Evolutionary conservation across 495 filamentous ascomycete species (phyloP).

Genomic region (Aspergillus olivimuriae): DNA sequence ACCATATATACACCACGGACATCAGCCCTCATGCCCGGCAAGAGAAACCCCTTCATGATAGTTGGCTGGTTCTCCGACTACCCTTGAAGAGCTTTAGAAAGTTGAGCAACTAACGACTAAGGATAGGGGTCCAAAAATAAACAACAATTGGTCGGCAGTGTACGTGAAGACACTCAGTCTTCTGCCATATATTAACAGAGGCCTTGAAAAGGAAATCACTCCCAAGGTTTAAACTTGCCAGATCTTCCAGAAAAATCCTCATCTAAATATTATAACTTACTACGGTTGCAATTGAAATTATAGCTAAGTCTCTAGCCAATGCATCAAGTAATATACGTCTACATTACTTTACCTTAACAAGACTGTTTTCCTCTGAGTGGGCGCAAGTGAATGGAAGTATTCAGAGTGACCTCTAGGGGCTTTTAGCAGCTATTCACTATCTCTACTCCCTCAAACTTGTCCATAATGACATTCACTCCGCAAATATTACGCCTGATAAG

Average conservation of each 20-base stretch:
- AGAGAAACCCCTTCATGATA: too few relatives aligned
- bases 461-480: conserved; percentile 35
- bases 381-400: conserved; percentile 13
- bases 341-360: conserved; percentile 23
- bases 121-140: conserved; percentile 13
- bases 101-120: conserved; percentile 14
- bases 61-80: too few relatives aligned
- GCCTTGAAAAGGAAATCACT: conserved; percentile 15
- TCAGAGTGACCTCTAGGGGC: conserved; percentile 14
- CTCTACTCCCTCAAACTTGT: conserved; percentile 29
- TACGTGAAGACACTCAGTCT: conserved; percentile 23
- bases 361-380: conserved; percentile 15
- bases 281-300: conserved; percentile 24
- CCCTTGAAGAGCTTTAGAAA: conserved; percentile 20
- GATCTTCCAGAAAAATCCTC: conserved; percentile 28
- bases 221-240: conserved; percentile 22
- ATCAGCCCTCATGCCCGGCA: too few relatives aligned
- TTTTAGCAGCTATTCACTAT: conserved; percentile 31
- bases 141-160: conserved; percentile 13
- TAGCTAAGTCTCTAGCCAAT: conserved; percentile 30
- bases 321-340: conserved; percentile 31
- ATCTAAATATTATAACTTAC: conserved; percentile 34
- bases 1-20: too few relatives aligned
- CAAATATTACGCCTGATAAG: conserved; percentile 33
- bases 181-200: conserved; percentile 12